Evolutionary conservation across 2,329 filamentous ascomycete species (phyloP), one percentile per base, ranked within the genome.

Genomic region (Talaromyces sp.): DNA sequence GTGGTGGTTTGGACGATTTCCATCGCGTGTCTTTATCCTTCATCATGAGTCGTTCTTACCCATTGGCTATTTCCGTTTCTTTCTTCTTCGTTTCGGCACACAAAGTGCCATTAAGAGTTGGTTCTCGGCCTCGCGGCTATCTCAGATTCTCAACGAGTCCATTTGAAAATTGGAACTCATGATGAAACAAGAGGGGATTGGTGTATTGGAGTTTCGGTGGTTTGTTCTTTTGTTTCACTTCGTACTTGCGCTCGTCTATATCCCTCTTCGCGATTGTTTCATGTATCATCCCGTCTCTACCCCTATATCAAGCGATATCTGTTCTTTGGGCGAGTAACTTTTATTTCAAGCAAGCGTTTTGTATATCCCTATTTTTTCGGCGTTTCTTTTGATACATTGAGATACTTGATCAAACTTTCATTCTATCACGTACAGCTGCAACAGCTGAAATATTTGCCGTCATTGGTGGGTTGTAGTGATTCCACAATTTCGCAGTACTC

Each of bases 101-200:
- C 64, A 67, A 64, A 67, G 64, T 63, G 66, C 63, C 65, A 70
- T 62, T 60, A 61, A 61, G 54, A 62, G 43, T 63, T 43, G 57
- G 53, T 60, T 57, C 40, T 43, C 52, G 45, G 61, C 61, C 61
- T 63, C 61, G 58, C 68, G 67, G 68, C 67, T 60, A 62, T 57
- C 62, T 65, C 60, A 56, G 54, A 58, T 61, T 55, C 48, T 48
- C 50, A 45, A 36, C 35, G 21, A 53, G 48, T 53, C 35, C 53
- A 21, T 59, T 36, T 25, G 11, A 28, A 46, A 3, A 11, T 31
- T 46, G 40, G 41, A 35, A 19, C 58, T 61, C 45, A 59, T 43
- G 36, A 50, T 22, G 61, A 58, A 61, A 62, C 48, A 62, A 60
- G 53, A 64, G 58, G 63, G 59, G 60, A 63, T 67, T 65, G 59